phyloP scores from a whole-genome alignment of 495 filamentous ascomycete genomes.

The Hypoxylon fragiforme region DNA sequence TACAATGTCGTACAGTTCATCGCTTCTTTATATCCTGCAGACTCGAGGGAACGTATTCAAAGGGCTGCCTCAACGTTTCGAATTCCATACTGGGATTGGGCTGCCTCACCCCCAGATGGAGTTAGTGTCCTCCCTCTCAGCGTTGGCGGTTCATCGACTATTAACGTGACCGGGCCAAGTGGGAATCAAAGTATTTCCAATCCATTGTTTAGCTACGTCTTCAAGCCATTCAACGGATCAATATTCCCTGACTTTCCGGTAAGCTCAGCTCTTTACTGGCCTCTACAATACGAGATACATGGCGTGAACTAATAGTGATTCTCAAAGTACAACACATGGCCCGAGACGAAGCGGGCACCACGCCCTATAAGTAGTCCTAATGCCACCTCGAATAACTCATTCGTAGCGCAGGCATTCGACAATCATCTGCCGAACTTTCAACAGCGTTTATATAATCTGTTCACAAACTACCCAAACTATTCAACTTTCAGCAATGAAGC shows the following conservation, averaged over 20 bases:
- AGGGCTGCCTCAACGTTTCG: slow-evolving; percentile 59
- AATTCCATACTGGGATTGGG: slow-evolving; percentile 73
- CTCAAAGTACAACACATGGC: slow-evolving; percentile 49
- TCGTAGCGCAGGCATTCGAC: slow-evolving; percentile 53
- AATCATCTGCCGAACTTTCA: slow-evolving; percentile 47
- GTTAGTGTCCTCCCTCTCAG: slow-evolving; percentile 53
- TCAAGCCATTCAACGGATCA: slow-evolving; percentile 56
- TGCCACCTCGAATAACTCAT: slow-evolving; percentile 56
- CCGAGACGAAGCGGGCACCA: slow-evolving; percentile 54
- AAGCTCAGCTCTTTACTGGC: slow-evolving; percentile 34
- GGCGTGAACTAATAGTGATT: slow-evolving; percentile 25
- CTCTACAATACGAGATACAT: not conserved
- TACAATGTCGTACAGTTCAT: slow-evolving; percentile 54
- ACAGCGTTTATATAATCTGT: slow-evolving; percentile 62
- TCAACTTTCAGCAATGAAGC: slow-evolving; percentile 61
- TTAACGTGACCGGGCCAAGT: slow-evolving; percentile 58
- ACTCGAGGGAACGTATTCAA: slow-evolving; percentile 48
- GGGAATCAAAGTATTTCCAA: slow-evolving; percentile 60
- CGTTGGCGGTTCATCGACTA: slow-evolving; percentile 44
- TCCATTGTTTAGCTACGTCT: slow-evolving; percentile 63
- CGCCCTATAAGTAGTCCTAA: slow-evolving; percentile 41
- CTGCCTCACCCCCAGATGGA: slow-evolving; percentile 52
- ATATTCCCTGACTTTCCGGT: slow-evolving; percentile 50
- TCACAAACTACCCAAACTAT: slow-evolving; percentile 61
- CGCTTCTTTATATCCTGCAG: slow-evolving; percentile 56